phyloP scores from a whole-genome alignment of 108 stramenopile species.

The Cyclotella sp. region DNA sequence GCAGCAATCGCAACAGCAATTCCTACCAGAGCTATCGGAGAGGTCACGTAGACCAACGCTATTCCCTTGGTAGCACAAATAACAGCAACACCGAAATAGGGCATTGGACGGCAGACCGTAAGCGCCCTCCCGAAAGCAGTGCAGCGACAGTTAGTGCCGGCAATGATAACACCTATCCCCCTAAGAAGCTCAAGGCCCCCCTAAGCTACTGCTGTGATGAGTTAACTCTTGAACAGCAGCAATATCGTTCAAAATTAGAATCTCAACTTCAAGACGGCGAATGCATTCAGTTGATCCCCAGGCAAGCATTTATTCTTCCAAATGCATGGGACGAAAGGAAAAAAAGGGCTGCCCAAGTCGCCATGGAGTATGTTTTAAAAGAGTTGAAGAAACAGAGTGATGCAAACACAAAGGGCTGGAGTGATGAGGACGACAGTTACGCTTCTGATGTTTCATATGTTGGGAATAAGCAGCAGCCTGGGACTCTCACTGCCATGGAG shows the following conservation, averaged over 20 bases:
- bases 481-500: not conserved
- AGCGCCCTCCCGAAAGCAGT: no score
- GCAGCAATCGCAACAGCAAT: no score
- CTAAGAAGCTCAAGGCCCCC: no score
- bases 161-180: no score
- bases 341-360: not conserved
- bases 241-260: not conserved
- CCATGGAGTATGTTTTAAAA: not conserved
- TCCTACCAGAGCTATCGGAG: no score
- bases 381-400: not conserved
- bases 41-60: no score
- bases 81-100: no score
- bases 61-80: no score
- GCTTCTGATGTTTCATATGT: not conserved
- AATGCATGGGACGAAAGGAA: slow-evolving; percentile 2
- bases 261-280: not conserved
- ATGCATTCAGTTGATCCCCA: not conserved
- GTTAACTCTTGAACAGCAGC: not conserved
- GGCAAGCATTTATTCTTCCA: not conserved
- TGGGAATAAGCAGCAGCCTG: not conserved
- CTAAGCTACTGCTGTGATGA: no score
- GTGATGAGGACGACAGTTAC: not conserved
- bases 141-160: no score
- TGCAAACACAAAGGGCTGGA: not conserved
- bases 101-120: no score